Base-by-base conservation (phyloP, 768 basidiomycete species). In the Pisolithus microcarpus region DNA sequence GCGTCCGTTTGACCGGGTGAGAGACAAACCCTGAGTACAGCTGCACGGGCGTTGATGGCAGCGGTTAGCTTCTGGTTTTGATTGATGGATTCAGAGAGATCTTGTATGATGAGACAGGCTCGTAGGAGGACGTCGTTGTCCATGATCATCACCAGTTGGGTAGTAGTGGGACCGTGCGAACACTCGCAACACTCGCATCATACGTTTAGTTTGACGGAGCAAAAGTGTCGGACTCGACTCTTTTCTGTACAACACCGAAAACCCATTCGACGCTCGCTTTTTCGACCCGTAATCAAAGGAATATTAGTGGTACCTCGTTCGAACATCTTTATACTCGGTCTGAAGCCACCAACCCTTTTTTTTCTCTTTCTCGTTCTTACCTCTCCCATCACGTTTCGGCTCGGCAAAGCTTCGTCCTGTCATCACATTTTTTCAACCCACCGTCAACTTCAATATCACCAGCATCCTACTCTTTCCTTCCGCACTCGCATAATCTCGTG, bases 81-180 rank as follows among this genome's bases (percentile, higher is more conserved):
- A 1, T 79, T 75, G 46, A 95, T 80, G 70, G 91, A 90, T 31
- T 89, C 85, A 61, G 82, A 81, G 61, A 93, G 80, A 61, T 93
- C 91, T 52, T 81, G 77, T 3, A 93, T 75, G 56, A 93, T 76
- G 52, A 83, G 79, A 84, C 86, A 91, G 45, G 88, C 79, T 21
- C 85, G 77, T 40, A 85, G 62, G 46, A 90, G 76, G 42, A 52
- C 36, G 47, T 91, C 90, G 56, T 65, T 74, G 57, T 87, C 86
- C 79, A 85, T 80, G 64, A 65, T 69, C 67, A 65, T 69, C 38
- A 30, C 15, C 5, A 38, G 30, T 30, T 23, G 2, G 10, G 30
- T 30, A 30, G 30, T 36, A 23, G 18, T 24, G 23, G n/a, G 19
- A 38, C 24, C 18, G 31, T 30, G 24, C n/a, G 46, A 30, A 15